phyloP scores from a whole-genome alignment of 2,329 filamentous ascomycete genomes.

The Fusarium sp. region DNA sequence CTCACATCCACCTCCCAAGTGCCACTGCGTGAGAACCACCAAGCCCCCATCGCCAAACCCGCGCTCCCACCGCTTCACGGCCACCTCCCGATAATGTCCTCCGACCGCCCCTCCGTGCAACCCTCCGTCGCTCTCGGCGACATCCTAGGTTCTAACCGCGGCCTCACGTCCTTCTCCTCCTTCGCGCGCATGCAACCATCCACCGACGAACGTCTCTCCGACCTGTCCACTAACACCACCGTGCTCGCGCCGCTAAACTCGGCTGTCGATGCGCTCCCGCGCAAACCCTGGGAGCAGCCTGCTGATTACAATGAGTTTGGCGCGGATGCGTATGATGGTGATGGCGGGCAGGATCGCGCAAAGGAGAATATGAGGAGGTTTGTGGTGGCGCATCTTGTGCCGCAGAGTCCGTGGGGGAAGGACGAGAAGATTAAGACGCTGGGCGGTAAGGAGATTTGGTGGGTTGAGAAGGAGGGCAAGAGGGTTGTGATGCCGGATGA shows the following conservation, averaged over 20 bases:
- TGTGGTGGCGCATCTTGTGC: slow-evolving; percentile 87
- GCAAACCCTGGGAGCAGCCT: slow-evolving; percentile 88
- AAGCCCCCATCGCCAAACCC: slow-evolving; percentile 4
- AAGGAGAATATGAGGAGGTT: slow-evolving; percentile 82
- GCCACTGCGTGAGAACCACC: slow-evolving; percentile 21
- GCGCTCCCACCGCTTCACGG: slow-evolving; percentile 33
- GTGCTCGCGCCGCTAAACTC: slow-evolving; percentile 90
- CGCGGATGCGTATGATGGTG: slow-evolving; percentile 79
- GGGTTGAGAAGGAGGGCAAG: slow-evolving; percentile 78
- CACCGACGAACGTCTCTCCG: slow-evolving; percentile 77
- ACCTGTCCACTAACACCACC: slow-evolving; percentile 78
- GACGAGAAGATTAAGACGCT: slow-evolving; percentile 74
- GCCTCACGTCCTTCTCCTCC: slow-evolving; percentile 86
- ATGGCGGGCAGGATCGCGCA: slow-evolving; percentile 80
- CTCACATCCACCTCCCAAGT: slow-evolving; percentile 25
- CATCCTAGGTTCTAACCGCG: slow-evolving; percentile 82
- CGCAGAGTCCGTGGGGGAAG: slow-evolving; percentile 80
- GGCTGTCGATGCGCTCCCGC: slow-evolving; percentile 80
- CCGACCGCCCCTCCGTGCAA: slow-evolving; percentile 50
- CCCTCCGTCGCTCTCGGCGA: slow-evolving; percentile 80
- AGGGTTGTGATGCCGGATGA: slow-evolving; percentile 82
- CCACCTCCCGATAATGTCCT: slow-evolving; percentile 49
- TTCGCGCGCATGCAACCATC: slow-evolving; percentile 81
- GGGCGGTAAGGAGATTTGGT: slow-evolving; percentile 78
- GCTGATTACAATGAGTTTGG: slow-evolving; percentile 78